Base-by-base conservation (phyloP, 306 rosid species). In the Rubus parviflorus region DNA sequence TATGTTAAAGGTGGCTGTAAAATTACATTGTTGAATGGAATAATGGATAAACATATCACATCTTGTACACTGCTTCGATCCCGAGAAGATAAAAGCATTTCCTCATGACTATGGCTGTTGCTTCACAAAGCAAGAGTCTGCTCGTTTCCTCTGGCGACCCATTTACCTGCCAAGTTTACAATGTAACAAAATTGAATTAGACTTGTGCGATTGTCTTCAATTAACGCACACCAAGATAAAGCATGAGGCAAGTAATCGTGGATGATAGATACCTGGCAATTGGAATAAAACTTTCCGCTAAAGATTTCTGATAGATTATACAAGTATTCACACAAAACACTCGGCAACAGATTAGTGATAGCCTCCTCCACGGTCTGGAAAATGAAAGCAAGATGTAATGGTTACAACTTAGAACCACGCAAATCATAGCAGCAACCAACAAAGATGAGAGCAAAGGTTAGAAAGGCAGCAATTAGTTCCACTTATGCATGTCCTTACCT, bases 81-180 rank as follows among this genome's bases (percentile, higher is more conserved):
- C 99, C 99, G 2, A 92, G 96, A 54, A 95, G 94, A 80, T 90
- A 14, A 77, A 92, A 95, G 85, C 97, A 92, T 77, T 92, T 89
- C 70, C 97, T 87, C 96, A 92, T 95, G 84, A 95, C 97, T 23
- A 63, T 79, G 75, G 90, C 97, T 0, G 99, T 92, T 74, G 97
- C 99, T 85, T 95, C 99, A 70, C 97, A 95, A 42, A 92, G 89
- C 88, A 96, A 85, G 57, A 96, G 99, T 84, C 99, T 76, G 64
- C 99, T 91, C 3, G 94, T 87, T 84, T 96, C 98, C 68, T 89
- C 93, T 0, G 97, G 73, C 1, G 93, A 84, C 17, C 99, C 97
- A 30, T 89, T 88, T 45, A 95, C 99, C 99, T 96, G 83, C 48
- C 77, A 74, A 53, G 43, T 56, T 47, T 70, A 48, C 51, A 51